Base-by-base conservation (phyloP, 2,329 filamentous ascomycete species). In the Penicillium sp. region DNA sequence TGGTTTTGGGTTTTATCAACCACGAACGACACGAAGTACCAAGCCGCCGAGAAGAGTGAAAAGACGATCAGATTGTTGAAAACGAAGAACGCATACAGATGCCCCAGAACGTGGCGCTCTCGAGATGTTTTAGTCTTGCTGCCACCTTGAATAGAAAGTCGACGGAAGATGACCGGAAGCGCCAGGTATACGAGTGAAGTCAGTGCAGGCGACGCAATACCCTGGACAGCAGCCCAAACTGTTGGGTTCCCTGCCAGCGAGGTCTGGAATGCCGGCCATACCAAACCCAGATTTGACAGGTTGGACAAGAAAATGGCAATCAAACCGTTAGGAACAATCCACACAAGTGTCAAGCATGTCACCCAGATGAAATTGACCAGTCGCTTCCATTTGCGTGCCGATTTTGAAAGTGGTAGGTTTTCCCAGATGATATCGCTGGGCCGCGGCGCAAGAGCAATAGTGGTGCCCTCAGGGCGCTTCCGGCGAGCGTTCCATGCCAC, bases 11-110 rank as follows among this genome's bases (percentile, higher is more conserved):
- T 85, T 45, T 82, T 77, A 3, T 84, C 71, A 46, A 93, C 78
- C 38, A 96, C 86, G 5, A 80, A 80, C 0, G 86, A 78, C 9
- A 92, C 80, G 67, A 93, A 92, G 1, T 80, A 80, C 86, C 91
- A 97, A 17, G 92, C 77, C 1, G 90, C 87, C 45, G 90, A 91
- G 75, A 97, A 97, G 15, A 96, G 80, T 12, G 93, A 97, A 75
- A 97, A 97, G 57, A 97, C 87, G 64, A 99, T 80, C 55, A 99
- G 77, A 71, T 97, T 97, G 83, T 99, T 99, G 81, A 99, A 92
- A 52, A 97, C 85, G 75, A 99, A 99, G 79, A 99, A 99, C 19
- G 90, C 84, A 76, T 95, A 99, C 2, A 99, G 83, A 75, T 96
- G 95, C 62, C 86, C 87, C 58, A 94, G 83, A 52, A 99, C 94